phyloP scores from a whole-genome alignment of 2,329 filamentous ascomycete genomes.

The Ceratocystis huliohia region DNA sequence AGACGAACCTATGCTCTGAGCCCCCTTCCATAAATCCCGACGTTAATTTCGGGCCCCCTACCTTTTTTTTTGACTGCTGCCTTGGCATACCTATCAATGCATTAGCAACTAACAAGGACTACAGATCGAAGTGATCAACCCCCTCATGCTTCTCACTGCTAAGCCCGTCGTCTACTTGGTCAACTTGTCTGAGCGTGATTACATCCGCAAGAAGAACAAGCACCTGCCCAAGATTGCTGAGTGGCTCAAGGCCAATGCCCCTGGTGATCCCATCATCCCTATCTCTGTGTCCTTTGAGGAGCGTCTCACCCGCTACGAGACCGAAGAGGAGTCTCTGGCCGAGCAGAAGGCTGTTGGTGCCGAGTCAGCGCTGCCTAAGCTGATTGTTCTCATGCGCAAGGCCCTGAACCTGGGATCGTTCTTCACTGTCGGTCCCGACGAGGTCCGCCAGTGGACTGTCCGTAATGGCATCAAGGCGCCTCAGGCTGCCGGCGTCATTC shows the following conservation, averaged over 20 bases:
- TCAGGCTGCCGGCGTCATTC: conserved; percentile 92
- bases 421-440: conserved; percentile 92
- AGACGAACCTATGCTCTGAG: conserved; percentile 20
- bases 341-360: conserved; percentile 82
- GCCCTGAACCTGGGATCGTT: conserved; percentile 82
- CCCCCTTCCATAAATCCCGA: conserved; percentile 28
- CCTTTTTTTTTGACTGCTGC: neutral
- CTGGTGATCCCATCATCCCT: conserved; percentile 81
- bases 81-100: neutral
- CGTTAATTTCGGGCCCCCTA: conserved; percentile 1
- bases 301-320: conserved; percentile 68
- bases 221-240: conserved; percentile 83
- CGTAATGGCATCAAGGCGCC: conserved; percentile 94
- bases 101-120: conserved; percentile 31
- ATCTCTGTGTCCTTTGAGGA: conserved; percentile 91
- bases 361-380: conserved; percentile 82
- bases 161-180: conserved; percentile 96
- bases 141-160: conserved; percentile 83
- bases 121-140: conserved; percentile 96
- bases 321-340: conserved; percentile 62
- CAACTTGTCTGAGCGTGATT: conserved; percentile 95
- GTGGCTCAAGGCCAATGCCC: conserved; percentile 86
- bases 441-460: conserved; percentile 98
- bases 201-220: conserved; percentile 99
- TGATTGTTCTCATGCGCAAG: conserved; percentile 87